These are phyloP conservation scores for Agrostemma githago DNA, from an alignment of 148 eudicot species.

Conservation along the genomic window DNA sequence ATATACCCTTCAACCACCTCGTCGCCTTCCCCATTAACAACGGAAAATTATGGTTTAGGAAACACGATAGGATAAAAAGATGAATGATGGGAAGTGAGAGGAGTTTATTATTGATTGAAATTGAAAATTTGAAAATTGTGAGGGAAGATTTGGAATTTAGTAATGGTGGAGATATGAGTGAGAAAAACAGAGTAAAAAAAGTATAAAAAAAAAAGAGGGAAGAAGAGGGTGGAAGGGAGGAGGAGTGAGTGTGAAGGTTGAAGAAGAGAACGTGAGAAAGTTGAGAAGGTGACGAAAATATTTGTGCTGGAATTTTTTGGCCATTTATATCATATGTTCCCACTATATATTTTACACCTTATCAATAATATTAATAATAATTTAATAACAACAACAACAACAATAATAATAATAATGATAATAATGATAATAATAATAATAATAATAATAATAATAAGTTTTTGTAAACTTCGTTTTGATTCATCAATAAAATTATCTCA, in stretches of 20 bases:
- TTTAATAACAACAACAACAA: no score
- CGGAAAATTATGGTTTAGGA: background rate
- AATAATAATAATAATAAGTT: no score
- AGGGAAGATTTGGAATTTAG: background rate
- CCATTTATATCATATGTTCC: conserved; percentile 17
- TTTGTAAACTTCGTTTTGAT: no score
- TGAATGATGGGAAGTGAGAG: background rate
- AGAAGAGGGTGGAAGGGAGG: background rate
- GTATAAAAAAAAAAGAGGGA: background rate
- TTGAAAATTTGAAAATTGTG: background rate
- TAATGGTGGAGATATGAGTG: background rate
- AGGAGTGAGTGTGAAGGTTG: conserved; percentile 1
- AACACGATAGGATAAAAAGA: background rate
- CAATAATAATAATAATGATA: no score
- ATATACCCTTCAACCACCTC: conserved; percentile 60
- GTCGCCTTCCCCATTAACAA: conserved; percentile 61
- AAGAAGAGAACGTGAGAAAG: conserved; percentile 18
- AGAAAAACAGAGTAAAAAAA: background rate
- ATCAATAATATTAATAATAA: background rate
- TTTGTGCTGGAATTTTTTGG: conserved; percentile 21
- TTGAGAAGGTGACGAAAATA: conserved; percentile 25
- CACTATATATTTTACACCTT: conserved; percentile 26
- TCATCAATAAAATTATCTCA: no score
- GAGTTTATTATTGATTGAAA: background rate
- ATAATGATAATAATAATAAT: no score